Conservation (phyloP, 768 basidiomycete species). For the Gloeopeniophorella convolvens region DNA sequence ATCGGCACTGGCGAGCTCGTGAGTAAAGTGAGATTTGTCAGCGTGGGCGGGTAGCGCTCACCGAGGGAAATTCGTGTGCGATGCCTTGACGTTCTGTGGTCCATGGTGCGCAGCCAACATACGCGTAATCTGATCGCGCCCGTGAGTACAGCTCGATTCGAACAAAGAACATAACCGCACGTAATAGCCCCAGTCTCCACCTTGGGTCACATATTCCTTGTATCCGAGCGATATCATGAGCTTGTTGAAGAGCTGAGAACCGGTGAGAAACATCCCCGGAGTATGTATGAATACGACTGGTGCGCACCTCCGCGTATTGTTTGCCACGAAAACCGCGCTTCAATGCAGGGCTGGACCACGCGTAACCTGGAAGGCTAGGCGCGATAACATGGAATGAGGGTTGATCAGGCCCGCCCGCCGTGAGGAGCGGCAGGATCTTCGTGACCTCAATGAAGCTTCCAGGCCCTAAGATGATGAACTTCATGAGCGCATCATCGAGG, state of each 20-base stretch:
- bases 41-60: constrained; percentile 20
- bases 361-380: constrained; percentile 45
- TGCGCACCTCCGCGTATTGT: constrained; percentile 44
- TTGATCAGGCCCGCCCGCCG: constrained; percentile 29
- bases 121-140: constrained; percentile 24
- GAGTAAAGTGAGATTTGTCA: neutral
- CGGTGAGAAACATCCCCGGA: neutral
- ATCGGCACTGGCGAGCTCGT: constrained; percentile 17
- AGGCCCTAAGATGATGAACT: constrained; percentile 36
- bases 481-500: neutral
- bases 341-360: constrained; percentile 46
- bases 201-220: constrained; percentile 35
- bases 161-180: constrained; percentile 22
- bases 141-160: neutral
- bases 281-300: too few relatives aligned
- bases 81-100: constrained; percentile 27
- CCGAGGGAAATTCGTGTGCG: constrained; percentile 29
- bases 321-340: constrained; percentile 37
- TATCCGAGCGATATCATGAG: constrained; percentile 29
- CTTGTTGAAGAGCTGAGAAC: constrained; percentile 23
- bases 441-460: constrained; percentile 45
- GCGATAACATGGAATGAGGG: constrained; percentile 54
- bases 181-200: constrained; percentile 41
- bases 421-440: constrained; percentile 45
- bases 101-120: constrained; percentile 24